A percentile compares a stretch with the other conserved stretches of the same genome.
Conservation (phyloP, 1,284 basidiomycete species). For the Stygiomarasmius scandens region DNA sequence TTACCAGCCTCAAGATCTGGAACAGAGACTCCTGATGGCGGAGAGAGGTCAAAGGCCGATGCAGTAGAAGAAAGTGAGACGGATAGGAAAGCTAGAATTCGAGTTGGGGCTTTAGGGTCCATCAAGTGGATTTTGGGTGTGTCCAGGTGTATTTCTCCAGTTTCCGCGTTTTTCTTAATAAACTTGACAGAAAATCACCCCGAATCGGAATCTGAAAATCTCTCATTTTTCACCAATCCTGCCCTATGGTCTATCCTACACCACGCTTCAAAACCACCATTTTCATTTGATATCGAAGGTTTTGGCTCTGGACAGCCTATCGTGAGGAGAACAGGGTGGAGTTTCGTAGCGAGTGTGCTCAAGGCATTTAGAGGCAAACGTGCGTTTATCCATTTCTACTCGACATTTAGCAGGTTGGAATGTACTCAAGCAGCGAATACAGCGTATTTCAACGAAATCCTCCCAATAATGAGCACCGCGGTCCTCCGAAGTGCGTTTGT, state of each 20-base stretch:
- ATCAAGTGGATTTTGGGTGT: conserved; percentile 67
- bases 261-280: conserved; percentile 46
- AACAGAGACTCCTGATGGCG: conserved; percentile 1
- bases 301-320: conserved; percentile 67
- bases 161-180: conserved; percentile 2
- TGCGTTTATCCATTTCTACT: conserved; percentile 22
- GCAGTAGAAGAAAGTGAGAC: conserved; percentile 64
- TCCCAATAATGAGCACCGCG: conserved; percentile 56
- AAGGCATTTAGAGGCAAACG: conserved; percentile 40
- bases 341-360: conserved; percentile 45
- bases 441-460: conserved; percentile 42
- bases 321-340: conserved; percentile 72
- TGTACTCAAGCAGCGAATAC: background rate
- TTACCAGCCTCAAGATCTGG: background rate
- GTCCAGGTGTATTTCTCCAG: conserved; percentile 23
- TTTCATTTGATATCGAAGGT: conserved; percentile 40
- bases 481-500: conserved; percentile 78
- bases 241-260: conserved; percentile 62
- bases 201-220: conserved; percentile 29
- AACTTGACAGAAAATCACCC: conserved; percentile 22
- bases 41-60: conserved; percentile 41
- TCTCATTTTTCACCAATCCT: conserved; percentile 50
- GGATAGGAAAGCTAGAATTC: conserved; percentile 72
- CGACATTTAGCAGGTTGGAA: background rate
- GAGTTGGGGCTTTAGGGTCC: conserved; percentile 74